A percentile compares a stretch with the other conserved stretches of the same genome.
These are phyloP conservation scores for Coleophoma cylindrospora DNA, from an alignment of 2,329 filamentous ascomycete genomes.

Conservation along the genomic window DNA sequence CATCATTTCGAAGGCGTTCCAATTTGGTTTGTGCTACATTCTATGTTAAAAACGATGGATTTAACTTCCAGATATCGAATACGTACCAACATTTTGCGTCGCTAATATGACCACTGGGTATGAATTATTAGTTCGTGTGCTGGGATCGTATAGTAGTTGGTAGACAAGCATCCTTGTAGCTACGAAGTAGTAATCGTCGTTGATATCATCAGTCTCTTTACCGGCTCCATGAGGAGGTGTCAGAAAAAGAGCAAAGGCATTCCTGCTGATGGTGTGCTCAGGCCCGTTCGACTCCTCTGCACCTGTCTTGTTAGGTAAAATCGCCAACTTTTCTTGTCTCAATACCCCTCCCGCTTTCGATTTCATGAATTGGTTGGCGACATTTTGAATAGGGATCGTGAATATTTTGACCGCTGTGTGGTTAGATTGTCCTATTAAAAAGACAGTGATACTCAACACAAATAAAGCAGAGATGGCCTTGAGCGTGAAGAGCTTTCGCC, in stretches of 20 bases:
- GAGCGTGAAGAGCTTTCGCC: no score
- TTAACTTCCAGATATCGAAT: not conserved
- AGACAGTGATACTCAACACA: no score
- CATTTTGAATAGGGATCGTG: no score
- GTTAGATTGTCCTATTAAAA: no score
- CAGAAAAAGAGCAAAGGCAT: not conserved
- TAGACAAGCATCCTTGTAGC: constrained; percentile 34
- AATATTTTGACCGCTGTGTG: no score
- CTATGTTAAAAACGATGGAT: not conserved
- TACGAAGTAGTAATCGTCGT: constrained; percentile 28
- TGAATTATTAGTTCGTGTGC: constrained; percentile 25
- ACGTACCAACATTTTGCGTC: not conserved
- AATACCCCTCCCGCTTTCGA: no score
- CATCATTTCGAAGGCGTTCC: constrained; percentile 28
- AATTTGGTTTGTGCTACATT: constrained; percentile 14
- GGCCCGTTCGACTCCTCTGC: no score
- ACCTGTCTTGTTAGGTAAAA: no score
- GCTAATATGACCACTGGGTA: not conserved
- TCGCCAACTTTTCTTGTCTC: no score
- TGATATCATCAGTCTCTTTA: not conserved
- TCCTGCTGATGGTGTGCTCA: no score
- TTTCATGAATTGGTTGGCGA: no score
- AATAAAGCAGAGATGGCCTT: no score
- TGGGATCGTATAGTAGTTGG: constrained; percentile 32
- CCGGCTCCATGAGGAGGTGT: not conserved